Conservation (phyloP, 2,329 filamentous ascomycete genomes). For the Epichloe coenophiala region DNA sequence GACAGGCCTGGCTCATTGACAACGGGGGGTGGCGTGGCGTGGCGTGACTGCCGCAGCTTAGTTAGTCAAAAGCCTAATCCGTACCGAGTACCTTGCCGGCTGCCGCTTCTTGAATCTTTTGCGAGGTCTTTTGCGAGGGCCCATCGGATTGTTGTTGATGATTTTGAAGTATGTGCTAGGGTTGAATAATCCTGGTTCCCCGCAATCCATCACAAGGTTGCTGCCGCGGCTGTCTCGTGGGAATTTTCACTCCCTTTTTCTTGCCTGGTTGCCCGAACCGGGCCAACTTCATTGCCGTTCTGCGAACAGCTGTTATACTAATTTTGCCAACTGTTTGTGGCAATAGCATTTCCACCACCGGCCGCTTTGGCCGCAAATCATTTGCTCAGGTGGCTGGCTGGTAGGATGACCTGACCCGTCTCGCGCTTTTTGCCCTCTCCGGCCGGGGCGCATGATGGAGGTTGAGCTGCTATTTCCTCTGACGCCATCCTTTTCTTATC, state of each 20-base stretch:
- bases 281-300: neutral
- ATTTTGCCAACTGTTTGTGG: neutral
- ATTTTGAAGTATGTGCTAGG: too few species aligned
- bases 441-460: neutral
- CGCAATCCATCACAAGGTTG: neutral
- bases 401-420: neutral
- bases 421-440: neutral
- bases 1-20: neutral
- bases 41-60: neutral
- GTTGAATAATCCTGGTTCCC: too few species aligned
- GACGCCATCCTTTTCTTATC: slow-evolving; percentile 1
- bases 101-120: neutral
- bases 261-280: neutral
- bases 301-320: neutral
- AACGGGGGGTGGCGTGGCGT: neutral
- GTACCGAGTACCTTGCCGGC: neutral
- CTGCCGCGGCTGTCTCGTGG: neutral
- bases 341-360: neutral
- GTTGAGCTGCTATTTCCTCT: neutral
- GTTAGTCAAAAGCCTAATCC: neutral
- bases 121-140: neutral
- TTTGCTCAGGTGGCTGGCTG: neutral
- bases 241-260: neutral
- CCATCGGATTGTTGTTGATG: too few species aligned
- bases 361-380: neutral